A percentile compares a stretch with the other conserved stretches of the same genome.
Conservation (phyloP, 2,329 filamentous ascomycete species). For the Xenoacremonium recifei region DNA sequence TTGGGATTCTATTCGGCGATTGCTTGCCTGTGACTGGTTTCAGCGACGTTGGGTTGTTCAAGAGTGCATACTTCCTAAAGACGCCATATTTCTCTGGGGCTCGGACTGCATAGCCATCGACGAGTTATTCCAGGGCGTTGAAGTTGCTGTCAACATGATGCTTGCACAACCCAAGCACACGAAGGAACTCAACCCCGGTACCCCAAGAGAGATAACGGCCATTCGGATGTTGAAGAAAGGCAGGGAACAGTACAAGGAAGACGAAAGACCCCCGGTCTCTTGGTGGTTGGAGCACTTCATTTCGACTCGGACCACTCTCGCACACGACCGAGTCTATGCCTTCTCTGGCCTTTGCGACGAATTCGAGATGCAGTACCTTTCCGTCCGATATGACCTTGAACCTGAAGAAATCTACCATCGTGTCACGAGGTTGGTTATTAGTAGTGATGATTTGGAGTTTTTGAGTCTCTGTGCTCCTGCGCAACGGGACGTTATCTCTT, state of each 20-base stretch:
- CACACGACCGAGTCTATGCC: slow-evolving; percentile 1
- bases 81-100: background rate
- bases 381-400: slow-evolving; percentile 3
- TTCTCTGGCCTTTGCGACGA: background rate
- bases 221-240: background rate
- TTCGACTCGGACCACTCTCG: slow-evolving; percentile 1
- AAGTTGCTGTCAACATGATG: background rate
- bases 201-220: background rate
- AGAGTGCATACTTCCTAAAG: background rate
- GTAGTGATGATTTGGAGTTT: slow-evolving; percentile 2
- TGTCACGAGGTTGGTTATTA: background rate
- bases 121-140: background rate
- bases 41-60: background rate
- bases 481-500: slow-evolving; percentile 1
- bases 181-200: background rate
- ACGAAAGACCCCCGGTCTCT: background rate
- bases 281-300: slow-evolving; percentile 1
- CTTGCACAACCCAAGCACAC: background rate
- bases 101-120: background rate
- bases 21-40: background rate
- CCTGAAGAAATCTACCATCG: slow-evolving; percentile 1
- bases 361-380: background rate
- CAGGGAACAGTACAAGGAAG: background rate
- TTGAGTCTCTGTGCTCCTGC: slow-evolving; percentile 2
- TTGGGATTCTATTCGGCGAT: background rate